Percentiles rank a stretch among this genome's conserved stretches.
These are phyloP conservation scores for Geranium brycei DNA, from an alignment of 345 rosid species.

Conservation along the genomic window DNA sequence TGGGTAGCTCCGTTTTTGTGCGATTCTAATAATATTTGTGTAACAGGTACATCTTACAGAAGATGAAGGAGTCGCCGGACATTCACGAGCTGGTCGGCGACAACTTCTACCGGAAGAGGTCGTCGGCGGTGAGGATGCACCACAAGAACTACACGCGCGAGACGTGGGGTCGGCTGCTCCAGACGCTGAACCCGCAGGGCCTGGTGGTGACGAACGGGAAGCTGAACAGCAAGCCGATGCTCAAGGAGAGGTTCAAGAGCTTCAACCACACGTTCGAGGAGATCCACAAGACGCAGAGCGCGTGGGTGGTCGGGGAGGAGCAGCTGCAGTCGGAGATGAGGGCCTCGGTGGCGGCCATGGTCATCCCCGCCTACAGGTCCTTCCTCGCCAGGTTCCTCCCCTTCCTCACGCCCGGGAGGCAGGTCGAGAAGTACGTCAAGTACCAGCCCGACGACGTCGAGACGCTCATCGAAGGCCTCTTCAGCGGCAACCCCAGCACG, in stretches of 20 bases:
- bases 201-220: constrained; percentile 44
- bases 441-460: constrained; percentile 83
- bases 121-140: constrained; percentile 51
- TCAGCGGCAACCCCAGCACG: constrained; percentile 54
- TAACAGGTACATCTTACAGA: constrained; percentile 41
- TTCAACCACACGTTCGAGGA: constrained; percentile 70
- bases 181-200: constrained; percentile 57
- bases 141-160: constrained; percentile 78
- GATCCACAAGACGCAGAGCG: constrained; percentile 68
- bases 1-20: no score
- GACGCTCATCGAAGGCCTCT: constrained; percentile 54
- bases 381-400: constrained; percentile 65
- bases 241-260: constrained; percentile 70
- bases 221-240: constrained; percentile 32
- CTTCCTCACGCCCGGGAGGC: constrained; percentile 47
- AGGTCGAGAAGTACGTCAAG: constrained; percentile 60
- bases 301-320: constrained; percentile 82
- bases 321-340: constrained; percentile 83
- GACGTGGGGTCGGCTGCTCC: constrained; percentile 64
- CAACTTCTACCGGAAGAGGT: constrained; percentile 49
- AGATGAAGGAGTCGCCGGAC: constrained; percentile 56
- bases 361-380: constrained; percentile 78
- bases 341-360: constrained; percentile 64
- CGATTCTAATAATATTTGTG: no score
- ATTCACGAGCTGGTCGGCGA: constrained; percentile 50